These are phyloP conservation scores for Nicotiana tabacum DNA, from an alignment of 257 asterid species.

Conservation along the genomic window DNA sequence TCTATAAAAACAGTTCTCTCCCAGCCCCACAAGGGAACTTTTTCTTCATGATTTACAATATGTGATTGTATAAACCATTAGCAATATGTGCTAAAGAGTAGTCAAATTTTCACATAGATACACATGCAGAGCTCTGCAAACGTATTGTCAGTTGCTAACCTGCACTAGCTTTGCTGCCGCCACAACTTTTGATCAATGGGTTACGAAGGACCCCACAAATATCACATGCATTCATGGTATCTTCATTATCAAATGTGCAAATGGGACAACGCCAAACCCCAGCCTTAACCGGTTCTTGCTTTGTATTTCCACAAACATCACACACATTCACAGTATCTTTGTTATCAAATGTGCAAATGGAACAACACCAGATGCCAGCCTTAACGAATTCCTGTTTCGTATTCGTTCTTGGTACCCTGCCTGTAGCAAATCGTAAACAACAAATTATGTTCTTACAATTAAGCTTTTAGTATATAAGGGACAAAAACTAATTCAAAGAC, in stretches of 20 bases:
- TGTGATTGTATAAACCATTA: not conserved
- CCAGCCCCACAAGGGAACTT: not conserved
- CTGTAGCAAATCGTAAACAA: constrained; percentile 31
- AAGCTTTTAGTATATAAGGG: not conserved
- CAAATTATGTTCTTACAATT: constrained; percentile 1
- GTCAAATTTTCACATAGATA: not conserved
- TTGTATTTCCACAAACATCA: constrained; percentile 63
- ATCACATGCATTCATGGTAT: constrained; percentile 64
- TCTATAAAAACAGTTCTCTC: not conserved
- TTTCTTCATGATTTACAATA: not conserved
- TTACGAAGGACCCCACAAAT: constrained; percentile 89
- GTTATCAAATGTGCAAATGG: constrained; percentile 87
- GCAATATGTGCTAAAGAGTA: not conserved
- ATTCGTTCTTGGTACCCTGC: constrained; percentile 25
- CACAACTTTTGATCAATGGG: constrained; percentile 64
- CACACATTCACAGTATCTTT: constrained; percentile 66
- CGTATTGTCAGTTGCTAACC: constrained; percentile 35
- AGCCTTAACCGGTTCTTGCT: constrained; percentile 25
- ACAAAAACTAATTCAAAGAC: not conserved
- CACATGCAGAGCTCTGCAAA: not conserved
- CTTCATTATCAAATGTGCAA: constrained; percentile 87
- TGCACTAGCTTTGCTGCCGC: constrained; percentile 28
- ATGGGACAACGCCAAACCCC: constrained; percentile 88
- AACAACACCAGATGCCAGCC: constrained; percentile 75
- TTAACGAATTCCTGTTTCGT: constrained; percentile 27